Evolutionary conservation across 2,329 filamentous ascomycete species (phyloP).

Genomic region (Fusarium sambucinum): DNA sequence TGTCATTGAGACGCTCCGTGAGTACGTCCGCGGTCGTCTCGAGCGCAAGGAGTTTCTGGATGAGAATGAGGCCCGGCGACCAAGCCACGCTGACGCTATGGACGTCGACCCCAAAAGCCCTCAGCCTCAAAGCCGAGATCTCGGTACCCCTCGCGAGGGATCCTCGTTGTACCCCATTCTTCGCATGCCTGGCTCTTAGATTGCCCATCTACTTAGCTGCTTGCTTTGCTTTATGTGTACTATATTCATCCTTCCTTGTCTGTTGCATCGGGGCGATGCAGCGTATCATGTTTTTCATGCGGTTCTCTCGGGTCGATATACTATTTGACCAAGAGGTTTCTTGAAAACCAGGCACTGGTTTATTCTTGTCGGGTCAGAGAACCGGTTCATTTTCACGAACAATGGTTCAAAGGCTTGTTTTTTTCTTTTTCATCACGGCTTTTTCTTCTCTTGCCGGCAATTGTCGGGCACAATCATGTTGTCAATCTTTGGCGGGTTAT

Average conservation of each 20-base stretch:
- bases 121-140: constrained; percentile 43
- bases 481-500: constrained; percentile 29
- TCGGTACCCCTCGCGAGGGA: constrained; percentile 47
- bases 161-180: constrained; percentile 58
- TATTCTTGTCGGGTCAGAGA: constrained; percentile 9
- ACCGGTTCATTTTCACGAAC: constrained; percentile 7
- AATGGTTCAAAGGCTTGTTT: constrained; percentile 3
- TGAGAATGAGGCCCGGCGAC: constrained; percentile 31
- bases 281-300: constrained; percentile 5
- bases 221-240: constrained; percentile 43
- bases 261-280: constrained; percentile 7
- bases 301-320: constrained; percentile 7
- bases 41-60: constrained; percentile 66
- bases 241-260: constrained; percentile 27
- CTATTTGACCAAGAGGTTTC: constrained; percentile 11
- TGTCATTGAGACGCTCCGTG: constrained; percentile 71
- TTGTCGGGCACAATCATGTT: constrained; percentile 3
- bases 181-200: constrained; percentile 54
- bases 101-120: constrained; percentile 54
- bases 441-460: constrained; percentile 11
- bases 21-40: constrained; percentile 69
- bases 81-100: constrained; percentile 51
- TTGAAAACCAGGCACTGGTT: constrained; percentile 7
- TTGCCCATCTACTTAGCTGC: constrained; percentile 11
- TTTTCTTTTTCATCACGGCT: constrained; percentile 5